Evolutionary conservation across 2,329 filamentous ascomycete species (phyloP).

Genomic region (Aspergillus sp.): DNA sequence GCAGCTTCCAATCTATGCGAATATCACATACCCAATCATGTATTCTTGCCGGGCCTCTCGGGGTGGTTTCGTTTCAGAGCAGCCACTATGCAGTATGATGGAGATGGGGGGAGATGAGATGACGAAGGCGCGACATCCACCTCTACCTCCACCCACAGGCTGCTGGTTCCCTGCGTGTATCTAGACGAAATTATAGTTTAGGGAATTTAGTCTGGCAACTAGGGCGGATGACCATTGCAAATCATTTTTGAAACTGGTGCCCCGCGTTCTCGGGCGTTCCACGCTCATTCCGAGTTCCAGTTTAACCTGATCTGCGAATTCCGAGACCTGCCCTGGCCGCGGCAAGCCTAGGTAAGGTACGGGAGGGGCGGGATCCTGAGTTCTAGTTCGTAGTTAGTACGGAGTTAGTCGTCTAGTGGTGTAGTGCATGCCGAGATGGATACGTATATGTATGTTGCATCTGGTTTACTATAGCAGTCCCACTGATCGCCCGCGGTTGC

Average conservation of each 20-base stretch:
- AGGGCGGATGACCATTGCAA: neutral
- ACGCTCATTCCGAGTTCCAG: no score
- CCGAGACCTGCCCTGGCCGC: no score
- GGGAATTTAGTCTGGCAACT: constrained; percentile 1
- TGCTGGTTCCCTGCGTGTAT: neutral
- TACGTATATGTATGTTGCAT: neutral
- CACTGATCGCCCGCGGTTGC: no score
- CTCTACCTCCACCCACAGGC: neutral
- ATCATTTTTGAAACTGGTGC: neutral
- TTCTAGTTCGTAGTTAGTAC: no score
- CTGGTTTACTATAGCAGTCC: no score
- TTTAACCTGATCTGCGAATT: neutral
- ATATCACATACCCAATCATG: constrained; percentile 3
- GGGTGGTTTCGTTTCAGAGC: neutral
- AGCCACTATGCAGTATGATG: constrained; percentile 1
- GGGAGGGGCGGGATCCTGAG: neutral
- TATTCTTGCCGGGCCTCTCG: neutral
- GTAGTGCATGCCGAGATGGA: neutral
- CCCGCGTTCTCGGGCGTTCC: neutral
- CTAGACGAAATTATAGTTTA: neutral
- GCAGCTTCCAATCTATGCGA: neutral
- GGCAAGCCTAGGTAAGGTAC: neutral
- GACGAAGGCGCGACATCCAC: neutral
- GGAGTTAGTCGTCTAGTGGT: no score
- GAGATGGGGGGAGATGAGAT: neutral